phyloP scores from a whole-genome alignment of 257 asterid species.

The Ballota nigra region DNA sequence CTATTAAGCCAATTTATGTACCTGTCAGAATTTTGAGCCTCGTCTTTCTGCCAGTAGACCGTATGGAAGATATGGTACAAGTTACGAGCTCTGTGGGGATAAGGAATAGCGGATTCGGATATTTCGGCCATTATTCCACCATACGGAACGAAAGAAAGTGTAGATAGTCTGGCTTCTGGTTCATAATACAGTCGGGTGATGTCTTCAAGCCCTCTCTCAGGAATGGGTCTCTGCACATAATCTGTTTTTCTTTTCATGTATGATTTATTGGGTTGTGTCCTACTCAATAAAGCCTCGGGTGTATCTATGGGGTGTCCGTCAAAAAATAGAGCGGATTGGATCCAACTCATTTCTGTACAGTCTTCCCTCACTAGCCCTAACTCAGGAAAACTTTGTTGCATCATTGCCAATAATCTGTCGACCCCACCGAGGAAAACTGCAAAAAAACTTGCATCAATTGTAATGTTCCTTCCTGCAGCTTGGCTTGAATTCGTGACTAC shows the following conservation, averaged over 20 bases:
- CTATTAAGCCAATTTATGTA: slow-evolving; percentile 22
- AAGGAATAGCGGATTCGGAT: slow-evolving; percentile 30
- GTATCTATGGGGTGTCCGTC: neutral
- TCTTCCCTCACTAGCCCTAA: slow-evolving; percentile 13
- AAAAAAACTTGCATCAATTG: neutral
- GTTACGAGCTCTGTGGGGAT: slow-evolving; percentile 36
- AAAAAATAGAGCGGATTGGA: neutral
- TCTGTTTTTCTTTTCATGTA: too few species aligned
- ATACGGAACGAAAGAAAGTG: neutral
- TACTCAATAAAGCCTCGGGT: neutral
- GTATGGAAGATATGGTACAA: slow-evolving; percentile 20
- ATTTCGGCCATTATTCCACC: slow-evolving; percentile 16
- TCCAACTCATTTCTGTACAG: too few species aligned
- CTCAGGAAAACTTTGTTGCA: slow-evolving; percentile 21
- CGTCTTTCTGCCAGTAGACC: neutral
- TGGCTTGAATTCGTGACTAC: too few species aligned
- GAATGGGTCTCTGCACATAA: too few species aligned
- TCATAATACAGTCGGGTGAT: too few species aligned
- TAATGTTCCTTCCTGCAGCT: neutral
- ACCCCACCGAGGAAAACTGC: slow-evolving; percentile 6
- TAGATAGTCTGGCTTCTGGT: neutral
- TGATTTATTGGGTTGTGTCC: too few species aligned
- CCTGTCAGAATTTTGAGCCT: neutral
- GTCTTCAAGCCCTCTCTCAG: too few species aligned
- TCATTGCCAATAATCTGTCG: slow-evolving; percentile 1